Evolutionary conservation across 1,284 basidiomycete genomes (phyloP).

Genomic region (Mixia osmundae): DNA sequence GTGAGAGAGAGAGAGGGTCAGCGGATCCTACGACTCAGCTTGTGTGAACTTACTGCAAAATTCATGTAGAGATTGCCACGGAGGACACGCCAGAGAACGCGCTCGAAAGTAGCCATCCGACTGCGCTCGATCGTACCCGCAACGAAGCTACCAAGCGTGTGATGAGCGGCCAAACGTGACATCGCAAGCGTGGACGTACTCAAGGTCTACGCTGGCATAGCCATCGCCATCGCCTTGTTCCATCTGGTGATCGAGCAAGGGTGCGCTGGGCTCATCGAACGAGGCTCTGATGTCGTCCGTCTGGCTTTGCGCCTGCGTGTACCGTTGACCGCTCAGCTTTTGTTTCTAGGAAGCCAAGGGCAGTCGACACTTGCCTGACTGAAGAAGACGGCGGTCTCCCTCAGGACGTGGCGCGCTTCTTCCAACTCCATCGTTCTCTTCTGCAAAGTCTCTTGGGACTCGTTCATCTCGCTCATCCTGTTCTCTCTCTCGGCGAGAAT

Average conservation of each 20-base stretch:
- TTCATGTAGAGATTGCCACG: constrained; percentile 99
- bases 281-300: constrained; percentile 61
- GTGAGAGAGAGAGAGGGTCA: too few relatives aligned
- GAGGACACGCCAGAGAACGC: constrained; percentile 91
- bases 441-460: constrained; percentile 69
- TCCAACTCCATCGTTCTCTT: constrained; percentile 67
- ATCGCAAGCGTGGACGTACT: constrained; percentile 29
- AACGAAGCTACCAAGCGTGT: constrained; percentile 40
- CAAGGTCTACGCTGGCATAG: constrained; percentile 45
- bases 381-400: constrained; percentile 93
- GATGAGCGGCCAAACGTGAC: not conserved
- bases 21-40: too few relatives aligned
- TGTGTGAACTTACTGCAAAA: constrained; percentile 31
- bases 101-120: constrained; percentile 81
- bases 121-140: constrained; percentile 88
- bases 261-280: constrained; percentile 74
- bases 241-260: constrained; percentile 68
- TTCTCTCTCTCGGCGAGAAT: constrained; percentile 72
- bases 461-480: constrained; percentile 75
- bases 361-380: constrained; percentile 35
- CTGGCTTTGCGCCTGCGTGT: constrained; percentile 45
- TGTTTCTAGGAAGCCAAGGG: too few relatives aligned
- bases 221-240: constrained; percentile 26
- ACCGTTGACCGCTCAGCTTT: constrained; percentile 5
- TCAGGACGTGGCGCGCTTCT: constrained; percentile 77